These are phyloP conservation scores for Aphanoascus verrucosus DNA, from an alignment of 2,329 filamentous ascomycete genomes.

Conservation along the genomic window DNA sequence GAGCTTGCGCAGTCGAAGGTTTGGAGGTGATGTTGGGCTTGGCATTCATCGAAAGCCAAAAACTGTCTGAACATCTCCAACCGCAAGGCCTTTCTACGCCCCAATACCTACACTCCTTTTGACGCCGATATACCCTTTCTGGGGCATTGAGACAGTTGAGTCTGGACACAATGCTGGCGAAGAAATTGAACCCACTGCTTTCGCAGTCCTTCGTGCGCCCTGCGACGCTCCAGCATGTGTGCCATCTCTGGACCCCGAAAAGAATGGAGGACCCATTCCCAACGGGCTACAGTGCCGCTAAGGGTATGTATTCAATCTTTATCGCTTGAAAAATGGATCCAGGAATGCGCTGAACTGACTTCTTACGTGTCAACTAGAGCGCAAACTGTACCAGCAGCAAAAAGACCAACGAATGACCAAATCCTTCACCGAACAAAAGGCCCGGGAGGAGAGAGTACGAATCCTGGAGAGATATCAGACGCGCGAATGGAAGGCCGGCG, in stretches of 20 bases:
- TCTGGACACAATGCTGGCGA: neutral
- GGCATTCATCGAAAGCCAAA: constrained; percentile 4
- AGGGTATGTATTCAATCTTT: neutral
- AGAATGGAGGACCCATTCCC: constrained; percentile 4
- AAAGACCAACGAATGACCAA: constrained; percentile 3
- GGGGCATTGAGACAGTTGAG: neutral
- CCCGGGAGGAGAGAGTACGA: constrained; percentile 27
- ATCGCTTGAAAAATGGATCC: neutral
- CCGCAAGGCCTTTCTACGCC: neutral
- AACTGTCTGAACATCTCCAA: neutral
- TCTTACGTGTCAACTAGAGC: neutral
- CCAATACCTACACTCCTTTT: too few relatives aligned
- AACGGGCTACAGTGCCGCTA: constrained; percentile 2
- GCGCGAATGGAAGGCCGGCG: constrained; percentile 63
- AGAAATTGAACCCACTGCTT: constrained; percentile 3
- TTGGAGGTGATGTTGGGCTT: constrained; percentile 5
- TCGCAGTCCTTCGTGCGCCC: constrained; percentile 3
- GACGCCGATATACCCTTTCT: too few relatives aligned
- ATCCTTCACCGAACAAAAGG: constrained; percentile 28
- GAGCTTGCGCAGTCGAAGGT: neutral
- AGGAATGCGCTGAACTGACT: neutral
- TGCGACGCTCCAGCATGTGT: constrained; percentile 1
- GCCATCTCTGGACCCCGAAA: neutral
- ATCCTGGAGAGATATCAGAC: constrained; percentile 37
- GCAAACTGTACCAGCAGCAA: neutral